phyloP scores from a whole-genome alignment of 2,329 filamentous ascomycete genomes.

The Fusarium globosum region DNA sequence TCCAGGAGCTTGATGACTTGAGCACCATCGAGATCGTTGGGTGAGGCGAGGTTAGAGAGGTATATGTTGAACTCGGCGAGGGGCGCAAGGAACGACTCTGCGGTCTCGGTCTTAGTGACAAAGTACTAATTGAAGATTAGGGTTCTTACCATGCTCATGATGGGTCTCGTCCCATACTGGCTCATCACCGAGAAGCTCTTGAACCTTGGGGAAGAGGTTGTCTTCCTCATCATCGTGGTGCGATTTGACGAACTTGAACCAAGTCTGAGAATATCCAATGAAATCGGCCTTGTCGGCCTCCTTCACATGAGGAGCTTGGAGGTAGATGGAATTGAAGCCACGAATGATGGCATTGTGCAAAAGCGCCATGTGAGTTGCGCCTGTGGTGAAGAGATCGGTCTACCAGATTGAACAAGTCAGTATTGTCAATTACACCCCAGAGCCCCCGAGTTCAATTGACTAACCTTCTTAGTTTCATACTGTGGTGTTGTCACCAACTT shows the following conservation, averaged over 20 bases:
- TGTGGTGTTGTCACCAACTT: slow-evolving; percentile 65
- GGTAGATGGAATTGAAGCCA: slow-evolving; percentile 72
- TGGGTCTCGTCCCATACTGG: slow-evolving; percentile 63
- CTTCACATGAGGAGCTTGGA: slow-evolving; percentile 65
- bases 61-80: slow-evolving; percentile 65
- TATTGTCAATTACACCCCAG: neutral
- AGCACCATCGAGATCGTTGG: slow-evolving; percentile 56
- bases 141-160: slow-evolving; percentile 62
- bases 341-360: slow-evolving; percentile 72
- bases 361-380: slow-evolving; percentile 70
- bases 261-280: slow-evolving; percentile 66
- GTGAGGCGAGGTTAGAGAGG: slow-evolving; percentile 55
- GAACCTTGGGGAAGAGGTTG: slow-evolving; percentile 65
- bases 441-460: neutral
- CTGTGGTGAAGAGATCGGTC: slow-evolving; percentile 68
- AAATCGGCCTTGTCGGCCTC: slow-evolving; percentile 67
- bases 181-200: slow-evolving; percentile 62
- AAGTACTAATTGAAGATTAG: neutral
- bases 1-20: slow-evolving; percentile 62
- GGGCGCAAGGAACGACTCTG: slow-evolving; percentile 62
- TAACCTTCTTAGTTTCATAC: slow-evolving; percentile 62
- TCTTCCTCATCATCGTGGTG: slow-evolving; percentile 72
- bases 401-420: slow-evolving; percentile 37
- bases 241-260: slow-evolving; percentile 68
- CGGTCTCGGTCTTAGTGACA: neutral